These are phyloP conservation scores for Paracorniculantispora psalliotae DNA, from an alignment of 2,329 filamentous ascomycete genomes.

Conservation along the genomic window DNA sequence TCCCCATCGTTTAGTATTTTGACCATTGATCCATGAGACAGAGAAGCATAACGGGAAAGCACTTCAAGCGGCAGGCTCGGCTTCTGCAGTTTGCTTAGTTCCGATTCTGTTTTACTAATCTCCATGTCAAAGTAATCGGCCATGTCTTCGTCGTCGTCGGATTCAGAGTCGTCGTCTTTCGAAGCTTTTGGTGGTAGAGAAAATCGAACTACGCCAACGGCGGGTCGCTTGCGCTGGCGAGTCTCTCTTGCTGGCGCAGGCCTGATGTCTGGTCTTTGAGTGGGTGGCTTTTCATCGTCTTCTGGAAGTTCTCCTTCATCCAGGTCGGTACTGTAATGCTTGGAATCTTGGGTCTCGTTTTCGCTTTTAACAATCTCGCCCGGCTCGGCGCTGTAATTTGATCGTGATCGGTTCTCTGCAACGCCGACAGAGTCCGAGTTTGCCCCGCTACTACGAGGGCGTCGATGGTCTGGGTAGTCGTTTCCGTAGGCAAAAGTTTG, in stretches of 20 bases:
- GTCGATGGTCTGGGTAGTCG: conserved; percentile 38
- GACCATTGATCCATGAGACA: conserved; percentile 45
- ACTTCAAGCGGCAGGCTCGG: conserved; percentile 35
- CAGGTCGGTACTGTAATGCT: not conserved
- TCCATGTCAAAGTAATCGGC: conserved; percentile 51
- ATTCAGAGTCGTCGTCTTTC: conserved; percentile 36
- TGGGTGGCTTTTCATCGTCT: conserved; percentile 6
- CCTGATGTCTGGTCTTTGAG: conserved; percentile 1
- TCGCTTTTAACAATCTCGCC: conserved; percentile 42
- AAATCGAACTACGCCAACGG: conserved; percentile 33
- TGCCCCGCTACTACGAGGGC: conserved; percentile 50
- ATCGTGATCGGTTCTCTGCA: conserved; percentile 32
- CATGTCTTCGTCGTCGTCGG: conserved; percentile 56
- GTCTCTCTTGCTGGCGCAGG: conserved; percentile 13
- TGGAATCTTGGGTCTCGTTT: conserved; percentile 26
- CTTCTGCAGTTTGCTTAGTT: conserved; percentile 43
- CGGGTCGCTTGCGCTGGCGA: conserved; percentile 24
- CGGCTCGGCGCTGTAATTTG: conserved; percentile 40
- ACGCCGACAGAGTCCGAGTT: conserved; percentile 37
- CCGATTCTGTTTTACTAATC: conserved; percentile 46
- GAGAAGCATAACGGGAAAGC: conserved; percentile 41
- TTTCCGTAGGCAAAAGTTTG: conserved; percentile 42
- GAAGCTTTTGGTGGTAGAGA: conserved; percentile 35
- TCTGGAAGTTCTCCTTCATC: conserved; percentile 16
- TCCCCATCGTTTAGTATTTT: conserved; percentile 43